phyloP scores from a whole-genome alignment of 1,284 basidiomycete genomes.

The Cerrena zonata region DNA sequence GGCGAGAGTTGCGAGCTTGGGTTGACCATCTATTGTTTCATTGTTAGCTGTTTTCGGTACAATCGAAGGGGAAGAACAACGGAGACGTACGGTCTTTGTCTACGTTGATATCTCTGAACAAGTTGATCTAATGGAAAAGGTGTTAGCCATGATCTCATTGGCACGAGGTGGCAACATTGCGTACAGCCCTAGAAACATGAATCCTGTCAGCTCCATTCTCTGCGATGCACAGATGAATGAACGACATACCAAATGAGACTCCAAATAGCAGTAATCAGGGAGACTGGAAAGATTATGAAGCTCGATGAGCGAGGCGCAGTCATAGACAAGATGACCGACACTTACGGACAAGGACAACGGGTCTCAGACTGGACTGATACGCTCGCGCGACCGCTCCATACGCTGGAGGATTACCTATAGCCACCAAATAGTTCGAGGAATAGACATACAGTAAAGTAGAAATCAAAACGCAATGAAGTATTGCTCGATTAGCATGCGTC shows the following conservation, averaged over 20 bases:
- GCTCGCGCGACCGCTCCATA: conserved; percentile 54
- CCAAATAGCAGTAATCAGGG: conserved; percentile 50
- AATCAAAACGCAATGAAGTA: background rate
- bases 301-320: background rate
- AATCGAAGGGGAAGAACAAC: background rate
- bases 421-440: background rate
- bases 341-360: conserved; percentile 52
- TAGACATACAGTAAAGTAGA: background rate
- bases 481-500: background rate
- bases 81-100: conserved; percentile 45
- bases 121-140: conserved; percentile 41
- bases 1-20: conserved; percentile 50
- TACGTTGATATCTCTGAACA: conserved; percentile 48
- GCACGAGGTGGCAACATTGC: conserved; percentile 18
- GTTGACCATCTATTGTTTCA: conserved; percentile 32
- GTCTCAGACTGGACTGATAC: conserved; percentile 51
- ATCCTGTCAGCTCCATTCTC: background rate
- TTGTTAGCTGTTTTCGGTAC: background rate
- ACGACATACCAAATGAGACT: conserved; percentile 47
- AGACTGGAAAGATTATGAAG: conserved; percentile 28
- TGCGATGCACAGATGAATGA: background rate
- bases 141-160: conserved; percentile 1
- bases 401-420: conserved; percentile 38
- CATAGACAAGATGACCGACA: conserved; percentile 9
- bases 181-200: conserved; percentile 42